A percentile compares a stretch with the other conserved stretches of the same genome.
These are phyloP conservation scores for Kodamaea kakaduensis DNA, from an alignment of 805 yeast species.

Conservation along the genomic window DNA sequence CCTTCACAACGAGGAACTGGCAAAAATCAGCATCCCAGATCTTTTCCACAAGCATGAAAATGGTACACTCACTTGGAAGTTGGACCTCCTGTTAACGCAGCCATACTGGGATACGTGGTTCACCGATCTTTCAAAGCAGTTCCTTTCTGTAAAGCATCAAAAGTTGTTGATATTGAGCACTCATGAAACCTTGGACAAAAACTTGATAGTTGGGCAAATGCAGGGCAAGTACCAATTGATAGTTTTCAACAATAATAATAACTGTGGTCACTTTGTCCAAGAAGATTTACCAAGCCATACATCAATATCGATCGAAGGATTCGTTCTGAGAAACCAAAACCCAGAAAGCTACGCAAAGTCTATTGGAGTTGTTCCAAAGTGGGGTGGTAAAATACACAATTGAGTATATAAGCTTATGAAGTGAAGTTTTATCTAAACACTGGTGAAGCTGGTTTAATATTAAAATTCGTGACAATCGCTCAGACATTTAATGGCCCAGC, in stretches of 20 bases:
- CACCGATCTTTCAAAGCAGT: conserved; percentile 52
- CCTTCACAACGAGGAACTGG: conserved; percentile 57
- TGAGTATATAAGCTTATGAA: neutral
- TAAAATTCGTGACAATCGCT: too few relatives aligned
- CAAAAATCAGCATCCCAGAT: conserved; percentile 74
- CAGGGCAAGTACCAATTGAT: conserved; percentile 92
- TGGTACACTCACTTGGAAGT: conserved; percentile 49
- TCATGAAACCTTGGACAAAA: conserved; percentile 81
- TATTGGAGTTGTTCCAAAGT: conserved; percentile 31
- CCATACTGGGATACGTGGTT: conserved; percentile 88
- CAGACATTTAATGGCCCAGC: too few relatives aligned
- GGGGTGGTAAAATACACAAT: conserved; percentile 23
- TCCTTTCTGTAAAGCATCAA: conserved; percentile 41
- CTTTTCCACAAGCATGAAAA: conserved; percentile 34
- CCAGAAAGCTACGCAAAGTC: conserved; percentile 28
- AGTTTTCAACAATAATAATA: conserved; percentile 54
- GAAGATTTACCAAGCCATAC: conserved; percentile 80
- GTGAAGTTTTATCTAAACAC: neutral
- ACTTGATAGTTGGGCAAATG: conserved; percentile 93
- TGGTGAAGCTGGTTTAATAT: too few relatives aligned
- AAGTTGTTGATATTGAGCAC: conserved; percentile 82
- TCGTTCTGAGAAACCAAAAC: conserved; percentile 43
- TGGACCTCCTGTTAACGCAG: conserved; percentile 58
- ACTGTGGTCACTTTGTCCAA: conserved; percentile 88
- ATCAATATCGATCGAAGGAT: conserved; percentile 51